phyloP scores from a whole-genome alignment of 2,329 filamentous ascomycete genomes.

The Penicillium sp. region DNA sequence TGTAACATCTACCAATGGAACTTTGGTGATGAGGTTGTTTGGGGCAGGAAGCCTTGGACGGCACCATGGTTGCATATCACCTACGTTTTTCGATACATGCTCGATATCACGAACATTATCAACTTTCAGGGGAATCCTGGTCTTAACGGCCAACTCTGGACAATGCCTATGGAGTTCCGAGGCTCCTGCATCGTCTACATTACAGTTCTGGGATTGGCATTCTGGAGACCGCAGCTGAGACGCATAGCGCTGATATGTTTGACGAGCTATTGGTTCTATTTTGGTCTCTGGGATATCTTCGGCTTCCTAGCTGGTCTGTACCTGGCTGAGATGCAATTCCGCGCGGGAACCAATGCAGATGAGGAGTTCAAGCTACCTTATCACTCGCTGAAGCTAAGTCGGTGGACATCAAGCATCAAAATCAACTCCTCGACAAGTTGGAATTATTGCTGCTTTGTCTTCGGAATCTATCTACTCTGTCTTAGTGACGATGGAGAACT shows the following conservation, averaged over 20 bases:
- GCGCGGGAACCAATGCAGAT: background rate
- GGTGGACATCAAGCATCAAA: background rate
- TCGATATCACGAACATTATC: conserved; percentile 17
- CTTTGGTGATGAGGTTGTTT: conserved; percentile 9
- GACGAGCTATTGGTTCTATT: conserved; percentile 26
- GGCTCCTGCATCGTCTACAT: conserved; percentile 31
- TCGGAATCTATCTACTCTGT: conserved; percentile 28
- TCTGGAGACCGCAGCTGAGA: conserved; percentile 24
- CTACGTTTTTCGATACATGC: conserved; percentile 17
- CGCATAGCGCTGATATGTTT: conserved; percentile 17
- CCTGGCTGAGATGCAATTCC: conserved; percentile 4
- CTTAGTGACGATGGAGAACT: conserved; percentile 27
- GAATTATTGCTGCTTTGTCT: conserved; percentile 15
- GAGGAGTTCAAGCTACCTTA: conserved; percentile 8
- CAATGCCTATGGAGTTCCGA: conserved; percentile 32
- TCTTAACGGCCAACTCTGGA: conserved; percentile 31
- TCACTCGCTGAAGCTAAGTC: background rate
- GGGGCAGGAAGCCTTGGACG: conserved; percentile 15
- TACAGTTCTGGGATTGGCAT: conserved; percentile 20
- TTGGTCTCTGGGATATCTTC: conserved; percentile 30
- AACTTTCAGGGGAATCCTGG: conserved; percentile 16
- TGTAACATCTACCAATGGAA: conserved; percentile 23
- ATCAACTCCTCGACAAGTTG: background rate
- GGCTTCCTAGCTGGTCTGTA: conserved; percentile 15
- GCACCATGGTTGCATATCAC: conserved; percentile 20